Base-by-base conservation (phyloP, 352 stramenopile species). In the Globisporangium emineosum region DNA sequence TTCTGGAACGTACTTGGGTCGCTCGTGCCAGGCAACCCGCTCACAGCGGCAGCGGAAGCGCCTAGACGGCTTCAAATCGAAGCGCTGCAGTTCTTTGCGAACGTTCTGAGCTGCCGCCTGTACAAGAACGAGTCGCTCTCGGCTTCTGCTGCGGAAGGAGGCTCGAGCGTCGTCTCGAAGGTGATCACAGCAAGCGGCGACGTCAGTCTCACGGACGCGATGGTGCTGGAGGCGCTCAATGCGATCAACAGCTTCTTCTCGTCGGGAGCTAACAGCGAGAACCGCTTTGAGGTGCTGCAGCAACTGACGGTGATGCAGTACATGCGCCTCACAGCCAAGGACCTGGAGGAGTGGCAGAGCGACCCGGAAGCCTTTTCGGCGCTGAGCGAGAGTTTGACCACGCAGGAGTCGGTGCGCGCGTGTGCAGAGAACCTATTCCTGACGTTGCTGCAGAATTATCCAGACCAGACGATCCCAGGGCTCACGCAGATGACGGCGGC, bases 391-490 rank as follows among this genome's bases (percentile, higher is more conserved):
- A 93, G 76, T 45, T 73, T 94, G 35, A 93, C 86, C n/a, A 71
- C 84, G 1, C 74, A 86, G 40, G 86, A 94, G 57, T 93, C 81
- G 0, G 83, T 92, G n/a, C 86, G 88, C 17, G 79, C 81, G 2
- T 88, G 81, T 42, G 88, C 86, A 9, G 88, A 96, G 59, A 90
- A 94, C 30, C 71, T 94, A 40, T 94, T 93, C 60, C 69, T 96
- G 43, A 94, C 84, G 6, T 58, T 96, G 23, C 61, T 96, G 29
- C 86, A 96, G 68, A 83, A 80, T 52, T 92, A 82, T 47, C 81
- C 81, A 0, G 67, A 86, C 12, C 68, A 88, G 33, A 89, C 80
- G 25, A 86, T 90, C 33, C 81, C 86, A n/a, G 71, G 79, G 23
- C 66, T 94, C 40, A 92, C 75, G 29, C 72, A 89, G 45, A 84